A percentile compares a stretch with the other conserved stretches of the same genome.
Conservation (phyloP, 163 green algal species). For the Scenedesmus sp. region DNA sequence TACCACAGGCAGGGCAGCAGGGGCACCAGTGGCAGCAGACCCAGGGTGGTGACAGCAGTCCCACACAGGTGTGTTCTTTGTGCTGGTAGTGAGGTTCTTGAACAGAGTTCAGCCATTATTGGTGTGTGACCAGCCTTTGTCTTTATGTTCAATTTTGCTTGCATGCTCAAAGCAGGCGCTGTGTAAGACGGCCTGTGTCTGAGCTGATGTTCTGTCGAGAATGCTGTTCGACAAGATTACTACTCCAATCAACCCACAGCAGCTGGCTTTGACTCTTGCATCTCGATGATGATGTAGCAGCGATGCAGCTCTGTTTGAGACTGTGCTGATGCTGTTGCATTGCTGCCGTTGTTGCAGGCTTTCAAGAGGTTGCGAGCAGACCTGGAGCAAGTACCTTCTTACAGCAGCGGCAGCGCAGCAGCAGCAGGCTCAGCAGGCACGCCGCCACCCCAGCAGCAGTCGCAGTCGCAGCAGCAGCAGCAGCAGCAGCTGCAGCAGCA, state of each 20-base stretch:
- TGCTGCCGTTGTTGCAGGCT: not conserved
- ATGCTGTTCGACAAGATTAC: no score
- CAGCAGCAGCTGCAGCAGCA: not conserved
- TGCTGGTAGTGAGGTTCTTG: not conserved
- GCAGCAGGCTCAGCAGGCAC: not conserved
- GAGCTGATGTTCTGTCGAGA: no score
- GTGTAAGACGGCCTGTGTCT: no score
- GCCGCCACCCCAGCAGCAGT: not conserved
- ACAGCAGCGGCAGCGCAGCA: not conserved
- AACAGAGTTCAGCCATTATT: no score
- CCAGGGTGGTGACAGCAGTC: slow-evolving; percentile 26
- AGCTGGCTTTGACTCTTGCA: no score
- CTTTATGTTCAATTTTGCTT: no score
- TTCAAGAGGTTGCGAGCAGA: slow-evolving; percentile 47
- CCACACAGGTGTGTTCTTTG: slow-evolving; percentile 33
- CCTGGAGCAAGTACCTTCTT: not conserved
- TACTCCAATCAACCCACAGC: no score
- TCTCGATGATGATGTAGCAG: no score
- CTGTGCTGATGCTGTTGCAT: not conserved
- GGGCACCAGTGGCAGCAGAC: not conserved
- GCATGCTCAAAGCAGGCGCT: no score
- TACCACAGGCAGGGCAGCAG: slow-evolving; percentile 24
- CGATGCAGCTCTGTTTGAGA: not conserved
- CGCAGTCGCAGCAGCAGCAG: not conserved
- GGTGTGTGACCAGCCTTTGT: no score